Evolutionary conservation across 106 monocot genomes (phyloP).

Genomic region (Dendrobium huoshanense): DNA sequence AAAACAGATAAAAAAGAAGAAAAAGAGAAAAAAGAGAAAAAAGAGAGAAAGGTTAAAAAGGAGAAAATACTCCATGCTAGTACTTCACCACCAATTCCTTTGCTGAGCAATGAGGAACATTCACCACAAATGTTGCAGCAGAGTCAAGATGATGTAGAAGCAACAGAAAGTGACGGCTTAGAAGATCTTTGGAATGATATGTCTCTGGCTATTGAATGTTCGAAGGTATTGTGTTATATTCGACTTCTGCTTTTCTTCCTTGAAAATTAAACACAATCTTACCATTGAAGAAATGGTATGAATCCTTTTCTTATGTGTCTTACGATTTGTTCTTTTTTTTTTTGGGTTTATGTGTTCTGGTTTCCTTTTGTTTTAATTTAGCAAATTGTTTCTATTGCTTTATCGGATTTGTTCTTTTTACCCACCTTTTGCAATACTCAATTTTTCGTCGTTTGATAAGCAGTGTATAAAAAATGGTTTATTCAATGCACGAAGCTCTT

Average conservation of each 20-base stretch:
- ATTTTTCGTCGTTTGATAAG: no score
- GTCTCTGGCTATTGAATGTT: slow-evolving; percentile 66
- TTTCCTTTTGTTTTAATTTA: neutral
- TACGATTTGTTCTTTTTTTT: neutral
- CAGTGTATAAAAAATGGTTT: no score
- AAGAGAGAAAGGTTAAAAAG: neutral
- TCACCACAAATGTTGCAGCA: neutral
- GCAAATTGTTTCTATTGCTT: neutral
- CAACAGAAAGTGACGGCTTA: slow-evolving; percentile 44
- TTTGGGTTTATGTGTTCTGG: neutral
- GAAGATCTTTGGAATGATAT: slow-evolving; percentile 83
- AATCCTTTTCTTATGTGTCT: neutral
- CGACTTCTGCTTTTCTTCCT: neutral
- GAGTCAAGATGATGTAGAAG: slow-evolving; percentile 24
- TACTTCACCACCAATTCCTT: slow-evolving; percentile 4
- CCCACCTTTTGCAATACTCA: no score
- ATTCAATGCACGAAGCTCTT: neutral
- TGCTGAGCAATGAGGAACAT: neutral
- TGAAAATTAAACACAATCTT: neutral
- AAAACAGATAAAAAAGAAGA: neutral
- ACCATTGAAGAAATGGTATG: neutral
- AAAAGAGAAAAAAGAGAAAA: neutral
- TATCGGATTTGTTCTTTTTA: neutral
- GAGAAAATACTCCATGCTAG: slow-evolving; percentile 10
- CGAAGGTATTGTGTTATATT: slow-evolving; percentile 45